phyloP scores from a whole-genome alignment of 2,329 filamentous ascomycete species.

The Clonostachys rosea region DNA sequence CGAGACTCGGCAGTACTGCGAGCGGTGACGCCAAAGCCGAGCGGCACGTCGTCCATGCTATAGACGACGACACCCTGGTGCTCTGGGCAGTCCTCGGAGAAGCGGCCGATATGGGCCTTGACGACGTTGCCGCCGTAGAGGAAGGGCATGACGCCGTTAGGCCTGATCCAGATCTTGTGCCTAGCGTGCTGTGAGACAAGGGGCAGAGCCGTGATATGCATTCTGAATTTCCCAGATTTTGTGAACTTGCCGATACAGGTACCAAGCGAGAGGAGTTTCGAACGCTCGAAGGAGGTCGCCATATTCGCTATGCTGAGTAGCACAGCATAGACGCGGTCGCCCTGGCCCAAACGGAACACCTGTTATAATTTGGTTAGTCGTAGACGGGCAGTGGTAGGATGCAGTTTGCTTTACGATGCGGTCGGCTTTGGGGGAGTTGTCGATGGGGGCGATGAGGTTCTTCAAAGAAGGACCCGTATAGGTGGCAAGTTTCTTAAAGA shows the following conservation, averaged over 20 bases:
- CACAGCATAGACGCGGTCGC: conserved; percentile 81
- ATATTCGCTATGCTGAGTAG: conserved; percentile 86
- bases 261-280: conserved; percentile 80
- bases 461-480: conserved; percentile 87
- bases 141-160: conserved; percentile 96
- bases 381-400: too few relatives aligned
- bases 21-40: conserved; percentile 92
- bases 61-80: conserved; percentile 85
- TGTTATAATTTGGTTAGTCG: too few relatives aligned
- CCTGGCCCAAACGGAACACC: conserved; percentile 77
- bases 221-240: conserved; percentile 90
- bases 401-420: conserved; percentile 48
- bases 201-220: conserved; percentile 86
- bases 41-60: conserved; percentile 88
- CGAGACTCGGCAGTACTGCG: conserved; percentile 79
- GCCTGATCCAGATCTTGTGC: conserved; percentile 96
- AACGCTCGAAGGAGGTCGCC: conserved; percentile 78
- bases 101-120: conserved; percentile 48
- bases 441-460: conserved; percentile 72
- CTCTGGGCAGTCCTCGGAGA: conserved; percentile 17
- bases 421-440: conserved; percentile 63
- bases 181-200: conserved; percentile 86
- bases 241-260: conserved; percentile 92
- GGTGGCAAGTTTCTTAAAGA: conserved; percentile 90
- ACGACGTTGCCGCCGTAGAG: conserved; percentile 90